Conservation (phyloP, 352 stramenopile genomes). For the Pythium chondricola region DNA sequence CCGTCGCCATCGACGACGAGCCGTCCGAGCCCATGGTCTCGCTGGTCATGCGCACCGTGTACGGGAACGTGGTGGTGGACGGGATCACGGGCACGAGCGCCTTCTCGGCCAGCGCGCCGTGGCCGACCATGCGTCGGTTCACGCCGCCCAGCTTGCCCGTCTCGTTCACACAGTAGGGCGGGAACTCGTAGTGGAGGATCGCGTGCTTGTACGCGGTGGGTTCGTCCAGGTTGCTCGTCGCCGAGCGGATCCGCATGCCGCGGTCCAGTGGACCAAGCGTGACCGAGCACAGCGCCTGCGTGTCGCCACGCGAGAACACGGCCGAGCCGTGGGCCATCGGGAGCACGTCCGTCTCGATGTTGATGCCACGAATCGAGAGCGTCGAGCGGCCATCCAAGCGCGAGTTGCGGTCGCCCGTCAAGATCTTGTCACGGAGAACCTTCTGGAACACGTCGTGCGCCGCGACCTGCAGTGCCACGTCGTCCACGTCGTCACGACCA, state of each 20-base stretch:
- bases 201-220: constrained; percentile 55
- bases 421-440: constrained; percentile 59
- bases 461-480: constrained; percentile 47
- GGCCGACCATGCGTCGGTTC: constrained; percentile 93
- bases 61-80: constrained; percentile 91
- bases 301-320: constrained; percentile 85
- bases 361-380: constrained; percentile 78
- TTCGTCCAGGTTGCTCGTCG: constrained; percentile 41
- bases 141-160: constrained; percentile 81
- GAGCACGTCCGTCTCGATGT: constrained; percentile 82
- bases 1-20: constrained; percentile 94
- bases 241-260: constrained; percentile 61
- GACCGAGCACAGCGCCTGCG: constrained; percentile 86
- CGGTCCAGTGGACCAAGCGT: constrained; percentile 80
- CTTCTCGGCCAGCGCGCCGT: constrained; percentile 96
- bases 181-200: constrained; percentile 99
- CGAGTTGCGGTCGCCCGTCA: constrained; percentile 40
- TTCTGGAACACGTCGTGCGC: constrained; percentile 76
- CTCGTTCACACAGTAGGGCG: constrained; percentile 95
- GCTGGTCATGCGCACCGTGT: constrained; percentile 94
- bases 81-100: constrained; percentile 92
- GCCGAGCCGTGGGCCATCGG: constrained; percentile 88
- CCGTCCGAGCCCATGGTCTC: constrained; percentile 95
- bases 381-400: constrained; percentile 84
- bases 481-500: constrained; percentile 26